phyloP scores from a whole-genome alignment of 345 rosid genomes.

The Euphorbia pulcherrima region DNA sequence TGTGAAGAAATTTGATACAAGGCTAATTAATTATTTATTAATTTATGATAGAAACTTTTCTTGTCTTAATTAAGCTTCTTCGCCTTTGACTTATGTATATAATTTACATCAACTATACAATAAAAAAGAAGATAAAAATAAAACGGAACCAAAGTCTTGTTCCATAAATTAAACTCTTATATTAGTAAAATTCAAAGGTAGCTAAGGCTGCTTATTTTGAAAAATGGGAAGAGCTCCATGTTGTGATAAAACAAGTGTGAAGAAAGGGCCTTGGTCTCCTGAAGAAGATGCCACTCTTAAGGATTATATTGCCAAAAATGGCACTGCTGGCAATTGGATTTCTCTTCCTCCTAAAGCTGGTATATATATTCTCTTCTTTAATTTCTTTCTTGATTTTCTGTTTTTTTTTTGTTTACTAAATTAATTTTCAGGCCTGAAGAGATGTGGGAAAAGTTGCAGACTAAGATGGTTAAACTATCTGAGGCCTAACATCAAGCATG shows the following conservation, averaged over 20 bases:
- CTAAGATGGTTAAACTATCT: constrained; percentile 37
- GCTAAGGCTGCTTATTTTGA: constrained; percentile 5
- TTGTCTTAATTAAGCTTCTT: constrained; percentile 12
- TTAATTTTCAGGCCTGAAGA: constrained; percentile 21
- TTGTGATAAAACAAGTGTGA: constrained; percentile 28
- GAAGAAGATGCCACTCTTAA: constrained; percentile 33
- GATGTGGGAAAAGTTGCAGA: constrained; percentile 39
- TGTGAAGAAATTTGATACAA: too few species aligned
- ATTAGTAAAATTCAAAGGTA: not conserved
- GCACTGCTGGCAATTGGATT: constrained; percentile 32
- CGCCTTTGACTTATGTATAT: constrained; percentile 39
- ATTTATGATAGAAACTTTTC: constrained; percentile 28
- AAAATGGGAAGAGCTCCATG: constrained; percentile 36
- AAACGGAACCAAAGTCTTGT: not conserved
- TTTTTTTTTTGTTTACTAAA: not conserved
- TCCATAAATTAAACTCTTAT: not conserved
- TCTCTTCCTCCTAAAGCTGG: constrained; percentile 33
- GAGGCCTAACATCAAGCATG: constrained; percentile 34
- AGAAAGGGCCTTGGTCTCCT: constrained; percentile 35
- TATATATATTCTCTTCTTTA: not conserved
- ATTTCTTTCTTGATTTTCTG: not conserved
- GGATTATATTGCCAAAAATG: constrained; percentile 24
- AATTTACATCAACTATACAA: not conserved
- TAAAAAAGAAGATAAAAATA: not conserved
- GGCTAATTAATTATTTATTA: not conserved